Evolutionary conservation across 306 rosid genomes (phyloP).

Genomic region (Gastrolobium villosum): DNA sequence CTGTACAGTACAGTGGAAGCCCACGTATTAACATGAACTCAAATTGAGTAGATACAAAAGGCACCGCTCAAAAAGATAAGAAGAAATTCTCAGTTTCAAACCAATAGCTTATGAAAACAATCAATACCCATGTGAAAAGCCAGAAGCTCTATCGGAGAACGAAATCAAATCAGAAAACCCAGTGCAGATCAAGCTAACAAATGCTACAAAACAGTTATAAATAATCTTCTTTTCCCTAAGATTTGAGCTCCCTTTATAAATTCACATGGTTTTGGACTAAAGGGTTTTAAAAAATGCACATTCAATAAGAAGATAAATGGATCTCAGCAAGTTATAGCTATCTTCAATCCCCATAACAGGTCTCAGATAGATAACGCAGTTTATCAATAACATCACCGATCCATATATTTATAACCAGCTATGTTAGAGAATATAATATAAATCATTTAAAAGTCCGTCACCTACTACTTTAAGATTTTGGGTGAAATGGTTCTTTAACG

Average conservation of each 20-base stretch:
- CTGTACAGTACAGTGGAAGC: too few species aligned
- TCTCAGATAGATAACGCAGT: conserved; percentile 76
- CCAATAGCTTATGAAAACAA: neutral
- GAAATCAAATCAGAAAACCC: neutral
- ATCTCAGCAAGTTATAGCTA: conserved; percentile 48
- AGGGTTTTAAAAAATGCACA: neutral
- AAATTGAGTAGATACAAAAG: neutral
- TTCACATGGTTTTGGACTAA: neutral
- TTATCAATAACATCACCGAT: conserved; percentile 59
- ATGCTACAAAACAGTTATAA: neutral
- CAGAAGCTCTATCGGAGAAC: neutral
- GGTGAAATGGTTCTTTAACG: too few species aligned
- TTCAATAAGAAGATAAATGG: neutral
- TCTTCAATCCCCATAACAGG: conserved; percentile 54
- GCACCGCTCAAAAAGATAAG: neutral
- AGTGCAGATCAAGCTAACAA: neutral
- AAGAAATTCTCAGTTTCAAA: neutral
- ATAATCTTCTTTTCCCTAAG: neutral
- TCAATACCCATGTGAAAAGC: neutral
- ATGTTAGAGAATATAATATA: too few species aligned
- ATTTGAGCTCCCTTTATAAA: neutral
- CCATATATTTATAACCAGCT: conserved; percentile 34
- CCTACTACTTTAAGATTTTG: too few species aligned
- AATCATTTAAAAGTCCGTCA: too few species aligned
- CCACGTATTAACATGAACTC: neutral